phyloP scores from a whole-genome alignment of 2,329 filamentous ascomycete genomes.

The Tolypocladium inflatum region DNA sequence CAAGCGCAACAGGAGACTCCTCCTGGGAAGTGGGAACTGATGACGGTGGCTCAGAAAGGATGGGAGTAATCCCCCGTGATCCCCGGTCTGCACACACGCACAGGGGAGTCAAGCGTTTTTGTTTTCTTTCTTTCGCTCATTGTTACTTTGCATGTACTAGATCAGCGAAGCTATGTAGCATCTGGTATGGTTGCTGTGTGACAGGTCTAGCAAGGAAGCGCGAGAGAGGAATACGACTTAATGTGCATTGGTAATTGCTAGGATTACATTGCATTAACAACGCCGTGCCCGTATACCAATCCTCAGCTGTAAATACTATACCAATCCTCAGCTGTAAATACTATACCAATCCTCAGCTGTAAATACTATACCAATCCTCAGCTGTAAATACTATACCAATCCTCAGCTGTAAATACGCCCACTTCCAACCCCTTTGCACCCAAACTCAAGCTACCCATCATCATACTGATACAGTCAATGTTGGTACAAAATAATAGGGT shows the following conservation, averaged over 20 bases:
- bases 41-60: neutral
- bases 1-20: slow-evolving; percentile 47
- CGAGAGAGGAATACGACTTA: no score
- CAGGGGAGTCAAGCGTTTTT: neutral
- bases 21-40: slow-evolving; percentile 27
- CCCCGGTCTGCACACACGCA: neutral
- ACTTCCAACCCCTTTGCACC: neutral
- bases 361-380: neutral
- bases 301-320: neutral
- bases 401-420: neutral
- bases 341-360: neutral
- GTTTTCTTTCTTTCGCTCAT: neutral
- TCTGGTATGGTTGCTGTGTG: neutral
- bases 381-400: no score
- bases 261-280: neutral
- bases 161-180: neutral
- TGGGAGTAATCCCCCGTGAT: neutral
- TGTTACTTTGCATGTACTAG: neutral
- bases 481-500: neutral
- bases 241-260: neutral
- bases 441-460: neutral
- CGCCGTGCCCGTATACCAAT: neutral
- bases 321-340: neutral
- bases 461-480: neutral
- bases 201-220: neutral